These are phyloP conservation scores for Globisporangium megalacanthum DNA, from an alignment of 352 stramenopile genomes.

Conservation along the genomic window DNA sequence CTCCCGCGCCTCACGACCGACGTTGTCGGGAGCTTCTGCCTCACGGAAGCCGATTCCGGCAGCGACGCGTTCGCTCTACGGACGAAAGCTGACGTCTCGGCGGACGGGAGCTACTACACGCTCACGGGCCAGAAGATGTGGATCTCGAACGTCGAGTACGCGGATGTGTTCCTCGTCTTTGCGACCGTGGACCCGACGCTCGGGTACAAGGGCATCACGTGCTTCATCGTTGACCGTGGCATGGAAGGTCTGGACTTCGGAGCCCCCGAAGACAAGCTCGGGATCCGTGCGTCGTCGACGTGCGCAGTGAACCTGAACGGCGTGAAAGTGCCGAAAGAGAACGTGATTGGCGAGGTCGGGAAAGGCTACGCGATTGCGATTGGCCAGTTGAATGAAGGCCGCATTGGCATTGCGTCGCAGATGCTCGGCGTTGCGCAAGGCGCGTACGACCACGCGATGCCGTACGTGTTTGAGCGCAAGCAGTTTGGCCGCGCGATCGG, in stretches of 20 bases:
- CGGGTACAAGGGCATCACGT: slow-evolving; percentile 97
- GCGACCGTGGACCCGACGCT: slow-evolving; percentile 90
- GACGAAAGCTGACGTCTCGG: slow-evolving; percentile 83
- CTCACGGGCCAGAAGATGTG: slow-evolving; percentile 97
- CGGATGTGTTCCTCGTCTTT: slow-evolving; percentile 96
- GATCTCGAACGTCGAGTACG: slow-evolving; percentile 96
- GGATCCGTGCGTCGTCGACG: slow-evolving; percentile 94
- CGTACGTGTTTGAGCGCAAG: slow-evolving; percentile 95
- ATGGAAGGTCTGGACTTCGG: slow-evolving; percentile 91
- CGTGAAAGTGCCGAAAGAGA: slow-evolving; percentile 90
- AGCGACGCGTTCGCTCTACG: slow-evolving; percentile 96
- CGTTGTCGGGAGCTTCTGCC: slow-evolving; percentile 93
- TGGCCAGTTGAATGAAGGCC: slow-evolving; percentile 93
- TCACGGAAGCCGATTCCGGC: slow-evolving; percentile 92
- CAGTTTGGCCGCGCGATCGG: slow-evolving; percentile 94
- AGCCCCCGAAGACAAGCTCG: slow-evolving; percentile 95
- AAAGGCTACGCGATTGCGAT: slow-evolving; percentile 98
- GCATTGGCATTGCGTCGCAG: slow-evolving; percentile 97
- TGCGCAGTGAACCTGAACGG: slow-evolving; percentile 93
- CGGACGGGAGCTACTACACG: slow-evolving; percentile 92
- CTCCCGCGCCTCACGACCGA: slow-evolving; percentile 73
- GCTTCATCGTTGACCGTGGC: slow-evolving; percentile 96
- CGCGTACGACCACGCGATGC: slow-evolving; percentile 93
- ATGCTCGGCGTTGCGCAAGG: slow-evolving; percentile 96
- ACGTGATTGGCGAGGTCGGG: slow-evolving; percentile 92